A percentile compares a stretch with the other conserved stretches of the same genome.
phyloP scores from a whole-genome alignment of 768 basidiomycete species.

The Hypholoma sublateritium region DNA sequence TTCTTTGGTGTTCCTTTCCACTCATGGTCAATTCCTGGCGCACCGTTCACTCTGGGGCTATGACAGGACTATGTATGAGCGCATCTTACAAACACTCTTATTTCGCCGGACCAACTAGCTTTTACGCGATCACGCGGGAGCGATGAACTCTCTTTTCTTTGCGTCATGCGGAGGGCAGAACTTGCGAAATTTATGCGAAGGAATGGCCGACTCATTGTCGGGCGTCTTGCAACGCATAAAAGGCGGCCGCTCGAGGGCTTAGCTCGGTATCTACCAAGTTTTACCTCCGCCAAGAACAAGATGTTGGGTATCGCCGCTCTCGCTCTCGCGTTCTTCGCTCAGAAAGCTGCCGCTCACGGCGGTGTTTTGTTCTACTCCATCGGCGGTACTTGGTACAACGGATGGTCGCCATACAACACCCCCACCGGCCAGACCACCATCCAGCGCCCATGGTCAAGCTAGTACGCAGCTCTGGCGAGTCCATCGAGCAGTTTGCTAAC shows the following conservation, averaged over 20 bases:
- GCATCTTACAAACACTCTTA: neutral
- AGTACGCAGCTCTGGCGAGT: constrained; percentile 26
- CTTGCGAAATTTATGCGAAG: constrained; percentile 19
- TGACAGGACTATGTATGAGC: neutral
- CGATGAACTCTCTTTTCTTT: constrained; percentile 2
- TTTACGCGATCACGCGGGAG: constrained; percentile 5
- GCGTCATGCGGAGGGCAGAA: constrained; percentile 11
- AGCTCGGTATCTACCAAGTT: constrained; percentile 11
- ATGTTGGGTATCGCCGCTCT: constrained; percentile 31
- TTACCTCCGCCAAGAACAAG: constrained; percentile 12
- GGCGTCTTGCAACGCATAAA: constrained; percentile 12
- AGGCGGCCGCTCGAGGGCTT: constrained; percentile 9
- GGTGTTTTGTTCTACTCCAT: constrained; percentile 43
- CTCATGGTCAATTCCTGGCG: neutral
- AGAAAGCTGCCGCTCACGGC: constrained; percentile 38
- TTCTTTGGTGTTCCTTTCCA: neutral
- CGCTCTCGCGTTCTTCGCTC: constrained; percentile 28
- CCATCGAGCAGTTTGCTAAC: neutral
- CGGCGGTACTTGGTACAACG: constrained; percentile 37
- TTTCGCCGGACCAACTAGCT: constrained; percentile 10
- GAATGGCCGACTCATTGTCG: constrained; percentile 10
- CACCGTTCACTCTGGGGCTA: neutral
- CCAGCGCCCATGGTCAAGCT: constrained; percentile 43
- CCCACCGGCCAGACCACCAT: constrained; percentile 41
- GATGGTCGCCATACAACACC: constrained; percentile 43